These are phyloP conservation scores for Lunularia cruciata DNA, from an alignment of 225 moss, liverwort and hornwort species.

Conservation along the genomic window DNA sequence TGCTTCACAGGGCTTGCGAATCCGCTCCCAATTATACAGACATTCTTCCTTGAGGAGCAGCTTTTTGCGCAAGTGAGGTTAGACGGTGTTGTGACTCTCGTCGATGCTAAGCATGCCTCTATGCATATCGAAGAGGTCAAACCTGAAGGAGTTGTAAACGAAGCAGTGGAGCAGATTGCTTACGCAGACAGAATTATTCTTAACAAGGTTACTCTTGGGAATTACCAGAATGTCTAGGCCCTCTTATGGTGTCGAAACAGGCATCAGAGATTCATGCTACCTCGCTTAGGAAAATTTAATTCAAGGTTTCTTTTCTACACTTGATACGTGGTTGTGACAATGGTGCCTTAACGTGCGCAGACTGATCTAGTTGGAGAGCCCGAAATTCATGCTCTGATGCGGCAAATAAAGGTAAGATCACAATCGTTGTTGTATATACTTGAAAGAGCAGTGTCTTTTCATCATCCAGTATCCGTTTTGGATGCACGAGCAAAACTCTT, in stretches of 20 bases:
- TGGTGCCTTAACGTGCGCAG: no score
- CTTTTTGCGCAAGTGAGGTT: conserved; percentile 65
- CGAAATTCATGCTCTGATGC: conserved; percentile 51
- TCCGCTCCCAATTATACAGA: conserved; percentile 96
- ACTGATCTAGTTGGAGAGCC: conserved; percentile 78
- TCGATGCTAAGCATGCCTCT: conserved; percentile 91
- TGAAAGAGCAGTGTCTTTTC: no score
- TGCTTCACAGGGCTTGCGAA: conserved; percentile 78
- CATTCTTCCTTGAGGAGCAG: conserved; percentile 89
- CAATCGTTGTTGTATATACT: no score
- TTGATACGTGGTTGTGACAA: no score
- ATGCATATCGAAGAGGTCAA: conserved; percentile 95
- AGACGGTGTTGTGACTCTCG: conserved; percentile 95
- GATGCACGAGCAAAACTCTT: no score
- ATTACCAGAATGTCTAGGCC: no score
- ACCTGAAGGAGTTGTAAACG: conserved; percentile 92
- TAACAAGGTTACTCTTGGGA: no score
- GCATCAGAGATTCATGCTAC: no score
- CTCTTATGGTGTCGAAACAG: no score
- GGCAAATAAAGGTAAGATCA: conserved; percentile 62
- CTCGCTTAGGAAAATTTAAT: no score
- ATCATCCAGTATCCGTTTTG: background rate
- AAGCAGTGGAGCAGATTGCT: conserved; percentile 98
- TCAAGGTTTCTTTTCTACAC: no score
- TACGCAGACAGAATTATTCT: conserved; percentile 97